Evolutionary conservation across 768 basidiomycete genomes (phyloP), one percentile per base, ranked within the genome.

Genomic region (Calocybe cyanea): DNA sequence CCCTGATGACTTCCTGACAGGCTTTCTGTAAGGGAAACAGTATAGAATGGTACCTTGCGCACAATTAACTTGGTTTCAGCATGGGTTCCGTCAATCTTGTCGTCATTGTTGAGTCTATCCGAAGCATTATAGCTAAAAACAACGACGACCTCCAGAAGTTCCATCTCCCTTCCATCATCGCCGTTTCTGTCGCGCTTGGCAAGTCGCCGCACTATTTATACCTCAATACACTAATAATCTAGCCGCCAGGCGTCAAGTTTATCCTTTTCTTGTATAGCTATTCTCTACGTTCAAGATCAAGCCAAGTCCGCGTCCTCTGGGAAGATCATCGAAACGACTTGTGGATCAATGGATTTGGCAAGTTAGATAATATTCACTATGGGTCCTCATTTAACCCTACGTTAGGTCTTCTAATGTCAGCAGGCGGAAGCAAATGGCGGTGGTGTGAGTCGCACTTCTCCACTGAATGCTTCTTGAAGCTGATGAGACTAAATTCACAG

Each of bases 271-370:
- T 92, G 3, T 96, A 92, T 66, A 93, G 93, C 63, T 80, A 70
- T 57, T 75, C 88, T 2, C 74, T 95, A 36, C 81, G 90, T 21
- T 76, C 75, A 24, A 80, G 78, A 52, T 92, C 88, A 5, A 93
- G 89, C 56, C 96, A 99, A 65, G 95, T 99, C 2, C 79, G 80
- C 37, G 81, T 96, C n/a, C 76, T 96, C 21, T 97, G 92, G 92
- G 90, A 96, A 63, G 95, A 98, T 60, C 94, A 97, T 53, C 75
- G 94, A 54, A 97, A 93, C 57, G 95, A 95, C 57, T 61, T 92
- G n/a, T 88, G 81, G 60, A 82, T 92, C 60, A 92, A 92, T 57
- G 69, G 76, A 19, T 86, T 88, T 50, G 85, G 85, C 85, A 50
- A 25, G 73, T 45, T 21, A 38, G n/a, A 21, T 25, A 47, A 14